phyloP scores from a whole-genome alignment of 805 yeast species.

The Lipomyces yamadae region DNA sequence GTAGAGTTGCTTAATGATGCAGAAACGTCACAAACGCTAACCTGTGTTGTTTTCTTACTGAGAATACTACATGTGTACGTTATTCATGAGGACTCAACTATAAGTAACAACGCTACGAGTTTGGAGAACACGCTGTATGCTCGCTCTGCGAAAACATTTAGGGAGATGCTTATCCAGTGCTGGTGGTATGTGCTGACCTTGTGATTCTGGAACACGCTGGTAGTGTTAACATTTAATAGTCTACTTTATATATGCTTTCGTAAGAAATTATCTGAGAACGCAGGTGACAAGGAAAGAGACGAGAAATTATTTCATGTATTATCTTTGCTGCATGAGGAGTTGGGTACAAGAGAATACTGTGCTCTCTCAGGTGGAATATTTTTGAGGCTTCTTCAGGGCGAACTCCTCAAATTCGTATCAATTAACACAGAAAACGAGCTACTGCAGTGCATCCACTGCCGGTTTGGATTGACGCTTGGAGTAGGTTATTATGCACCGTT shows the following conservation, averaged over 20 bases:
- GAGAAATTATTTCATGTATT: constrained; percentile 52
- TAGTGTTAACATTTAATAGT: constrained; percentile 10
- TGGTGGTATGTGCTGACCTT: constrained; percentile 43
- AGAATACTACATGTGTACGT: constrained; percentile 46
- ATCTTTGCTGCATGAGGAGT: constrained; percentile 68
- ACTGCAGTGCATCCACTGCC: constrained; percentile 77
- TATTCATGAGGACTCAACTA: constrained; percentile 47
- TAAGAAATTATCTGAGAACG: constrained; percentile 21
- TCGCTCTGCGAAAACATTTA: constrained; percentile 39
- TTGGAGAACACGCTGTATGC: constrained; percentile 46
- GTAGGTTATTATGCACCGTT: constrained; percentile 38
- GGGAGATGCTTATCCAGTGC: constrained; percentile 44
- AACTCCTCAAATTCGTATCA: constrained; percentile 53
- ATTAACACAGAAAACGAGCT: constrained; percentile 66
- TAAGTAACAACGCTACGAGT: constrained; percentile 40
- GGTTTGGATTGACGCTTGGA: constrained; percentile 69
- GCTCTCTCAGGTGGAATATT: constrained; percentile 66
- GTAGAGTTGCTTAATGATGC: constrained; percentile 42
- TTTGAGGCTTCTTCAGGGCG: constrained; percentile 61
- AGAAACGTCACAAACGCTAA: constrained; percentile 21
- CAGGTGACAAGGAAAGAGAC: constrained; percentile 32
- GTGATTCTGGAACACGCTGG: constrained; percentile 18
- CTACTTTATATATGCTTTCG: constrained; percentile 48
- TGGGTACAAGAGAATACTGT: constrained; percentile 75
- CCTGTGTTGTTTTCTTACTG: constrained; percentile 40